phyloP scores from a whole-genome alignment of 345 rosid genomes.

The Eucalyptus viminalis region DNA sequence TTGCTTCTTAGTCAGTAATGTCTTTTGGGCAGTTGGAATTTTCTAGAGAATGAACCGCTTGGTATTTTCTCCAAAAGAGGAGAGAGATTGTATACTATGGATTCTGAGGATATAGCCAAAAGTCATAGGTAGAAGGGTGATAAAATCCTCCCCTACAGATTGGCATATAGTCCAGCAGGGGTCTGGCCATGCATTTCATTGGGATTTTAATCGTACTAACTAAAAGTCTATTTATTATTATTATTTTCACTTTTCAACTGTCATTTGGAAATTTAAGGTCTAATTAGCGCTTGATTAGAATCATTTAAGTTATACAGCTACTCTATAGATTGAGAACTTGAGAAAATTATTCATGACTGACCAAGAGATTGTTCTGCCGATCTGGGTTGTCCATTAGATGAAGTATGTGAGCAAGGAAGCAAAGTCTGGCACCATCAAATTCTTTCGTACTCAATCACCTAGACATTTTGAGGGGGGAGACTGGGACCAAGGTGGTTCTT shows the following conservation, averaged over 20 bases:
- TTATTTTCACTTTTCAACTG: neutral
- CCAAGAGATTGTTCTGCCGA: neutral
- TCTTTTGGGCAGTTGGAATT: neutral
- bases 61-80: neutral
- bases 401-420: conserved; percentile 28
- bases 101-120: neutral
- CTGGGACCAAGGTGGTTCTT: conserved; percentile 96
- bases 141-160: neutral
- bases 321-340: neutral
- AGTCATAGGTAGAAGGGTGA: neutral
- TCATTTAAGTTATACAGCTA: neutral
- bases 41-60: neutral
- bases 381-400: conserved; percentile 12
- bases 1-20: neutral
- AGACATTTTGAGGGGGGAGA: conserved; percentile 99
- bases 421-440: conserved; percentile 26
- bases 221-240: neutral
- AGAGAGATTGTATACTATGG: neutral
- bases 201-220: neutral
- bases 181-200: neutral
- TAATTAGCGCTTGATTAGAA: neutral
- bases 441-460: conserved; percentile 81
- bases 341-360: neutral
- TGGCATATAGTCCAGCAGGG: neutral
- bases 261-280: neutral